phyloP scores from a whole-genome alignment of 2,329 filamentous ascomycete species.

The Exophiala calicioides region DNA sequence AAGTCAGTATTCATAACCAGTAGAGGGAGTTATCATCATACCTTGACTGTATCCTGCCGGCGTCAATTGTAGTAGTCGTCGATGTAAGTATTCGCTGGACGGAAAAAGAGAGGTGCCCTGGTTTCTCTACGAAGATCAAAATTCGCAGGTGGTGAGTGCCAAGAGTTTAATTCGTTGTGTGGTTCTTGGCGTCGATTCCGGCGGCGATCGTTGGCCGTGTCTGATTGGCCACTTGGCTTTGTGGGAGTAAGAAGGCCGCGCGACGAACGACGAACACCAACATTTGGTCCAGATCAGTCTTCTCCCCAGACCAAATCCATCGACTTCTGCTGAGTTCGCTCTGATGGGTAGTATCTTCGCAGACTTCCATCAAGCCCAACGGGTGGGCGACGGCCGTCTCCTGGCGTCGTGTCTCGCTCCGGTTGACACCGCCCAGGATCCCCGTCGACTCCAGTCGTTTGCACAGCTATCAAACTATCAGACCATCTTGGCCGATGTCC shows the following conservation, averaged over 20 bases:
- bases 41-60: constrained; percentile 46
- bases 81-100: constrained; percentile 18
- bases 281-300: constrained; percentile 6
- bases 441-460: constrained; percentile 68
- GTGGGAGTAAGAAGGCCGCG: no score
- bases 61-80: constrained; percentile 41
- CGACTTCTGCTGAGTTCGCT: neutral
- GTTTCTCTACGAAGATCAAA: constrained; percentile 1
- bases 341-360: constrained; percentile 72
- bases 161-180: constrained; percentile 15
- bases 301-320: neutral
- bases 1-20: constrained; percentile 30
- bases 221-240: constrained; percentile 1
- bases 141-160: constrained; percentile 8
- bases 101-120: constrained; percentile 2
- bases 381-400: constrained; percentile 65
- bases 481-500: constrained; percentile 68
- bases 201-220: neutral
- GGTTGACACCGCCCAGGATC: constrained; percentile 61
- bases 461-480: constrained; percentile 69
- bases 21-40: constrained; percentile 39
- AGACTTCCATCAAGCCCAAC: constrained; percentile 71
- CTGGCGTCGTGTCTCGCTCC: constrained; percentile 77
- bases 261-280: no score
- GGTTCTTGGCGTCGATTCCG: constrained; percentile 10